phyloP scores from a whole-genome alignment of 2,329 filamentous ascomycete species.

The Capronia coronata region DNA sequence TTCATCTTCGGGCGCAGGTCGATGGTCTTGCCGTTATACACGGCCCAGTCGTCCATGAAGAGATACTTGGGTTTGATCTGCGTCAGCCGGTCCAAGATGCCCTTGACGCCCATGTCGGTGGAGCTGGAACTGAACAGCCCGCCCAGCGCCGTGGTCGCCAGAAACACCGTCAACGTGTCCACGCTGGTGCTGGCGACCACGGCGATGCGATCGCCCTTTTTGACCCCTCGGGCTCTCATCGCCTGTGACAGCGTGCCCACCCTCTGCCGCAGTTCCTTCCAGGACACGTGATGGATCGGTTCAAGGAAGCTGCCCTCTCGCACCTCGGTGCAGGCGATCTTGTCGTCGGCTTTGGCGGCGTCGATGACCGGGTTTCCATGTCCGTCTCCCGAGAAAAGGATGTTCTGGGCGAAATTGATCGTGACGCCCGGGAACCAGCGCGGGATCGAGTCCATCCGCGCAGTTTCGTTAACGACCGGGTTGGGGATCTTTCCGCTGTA shows the following conservation, averaged over 20 bases:
- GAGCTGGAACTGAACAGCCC: slow-evolving; percentile 69
- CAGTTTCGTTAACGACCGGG: slow-evolving; percentile 60
- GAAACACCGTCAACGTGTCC: slow-evolving; percentile 65
- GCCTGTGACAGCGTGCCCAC: slow-evolving; percentile 59
- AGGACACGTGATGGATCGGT: slow-evolving; percentile 51
- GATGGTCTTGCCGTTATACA: slow-evolving; percentile 71
- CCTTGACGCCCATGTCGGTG: slow-evolving; percentile 77
- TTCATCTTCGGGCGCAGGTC: slow-evolving; percentile 68
- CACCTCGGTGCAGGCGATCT: slow-evolving; percentile 64
- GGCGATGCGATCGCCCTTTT: slow-evolving; percentile 66
- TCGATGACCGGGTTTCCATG: slow-evolving; percentile 39
- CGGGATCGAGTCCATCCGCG: slow-evolving; percentile 64
- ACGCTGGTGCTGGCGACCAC: slow-evolving; percentile 69
- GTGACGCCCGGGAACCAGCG: slow-evolving; percentile 69
- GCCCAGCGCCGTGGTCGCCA: slow-evolving; percentile 64
- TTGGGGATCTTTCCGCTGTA: slow-evolving; percentile 49
- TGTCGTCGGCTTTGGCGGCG: slow-evolving; percentile 61
- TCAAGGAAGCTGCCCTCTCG: slow-evolving; percentile 35
- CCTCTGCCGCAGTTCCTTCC: slow-evolving; percentile 56
- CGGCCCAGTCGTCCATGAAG: slow-evolving; percentile 74
- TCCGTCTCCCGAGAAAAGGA: slow-evolving; percentile 50
- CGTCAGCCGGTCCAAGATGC: slow-evolving; percentile 64
- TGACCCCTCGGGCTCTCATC: slow-evolving; percentile 59
- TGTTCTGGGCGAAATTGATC: slow-evolving; percentile 74
- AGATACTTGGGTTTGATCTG: slow-evolving; percentile 72